Evolutionary conservation across 768 basidiomycete species (phyloP).

Genomic region (Amylocystis lapponica): DNA sequence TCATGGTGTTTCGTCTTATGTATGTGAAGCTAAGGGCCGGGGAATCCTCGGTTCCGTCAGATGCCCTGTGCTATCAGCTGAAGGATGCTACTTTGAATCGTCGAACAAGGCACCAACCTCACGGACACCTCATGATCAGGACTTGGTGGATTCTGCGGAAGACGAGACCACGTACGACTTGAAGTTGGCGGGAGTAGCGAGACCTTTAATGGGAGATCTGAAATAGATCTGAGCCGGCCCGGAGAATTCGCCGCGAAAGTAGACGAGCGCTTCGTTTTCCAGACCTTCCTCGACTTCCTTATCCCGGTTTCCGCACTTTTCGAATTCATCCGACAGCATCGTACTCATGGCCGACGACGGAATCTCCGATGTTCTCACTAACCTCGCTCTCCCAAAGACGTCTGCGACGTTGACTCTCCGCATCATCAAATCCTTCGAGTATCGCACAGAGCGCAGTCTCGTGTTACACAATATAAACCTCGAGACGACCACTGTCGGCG

Average conservation of each 20-base stretch:
- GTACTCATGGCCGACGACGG: constrained; percentile 16
- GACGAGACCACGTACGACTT: no score
- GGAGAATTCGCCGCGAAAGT: no score
- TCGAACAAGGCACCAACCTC: no score
- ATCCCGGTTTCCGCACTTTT: neutral
- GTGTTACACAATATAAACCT: constrained; percentile 82
- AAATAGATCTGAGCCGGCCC: no score
- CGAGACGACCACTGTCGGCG: constrained; percentile 67
- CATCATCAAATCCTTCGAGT: constrained; percentile 93
- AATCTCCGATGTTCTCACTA: constrained; percentile 48
- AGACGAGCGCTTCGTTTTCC: no score
- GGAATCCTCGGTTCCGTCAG: neutral
- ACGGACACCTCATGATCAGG: no score
- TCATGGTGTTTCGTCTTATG: no score
- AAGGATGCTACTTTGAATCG: no score
- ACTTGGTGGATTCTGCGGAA: no score
- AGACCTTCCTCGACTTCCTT: neutral
- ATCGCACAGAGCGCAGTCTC: constrained; percentile 82
- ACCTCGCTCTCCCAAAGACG: constrained; percentile 59
- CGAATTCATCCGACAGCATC: neutral
- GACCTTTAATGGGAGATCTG: no score
- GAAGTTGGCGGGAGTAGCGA: no score
- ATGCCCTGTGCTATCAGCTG: neutral
- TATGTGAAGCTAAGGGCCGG: neutral
- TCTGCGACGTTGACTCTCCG: constrained; percentile 85